Base-by-base conservation (phyloP, 805 yeast genomes). In the Pichia eremophila region DNA sequence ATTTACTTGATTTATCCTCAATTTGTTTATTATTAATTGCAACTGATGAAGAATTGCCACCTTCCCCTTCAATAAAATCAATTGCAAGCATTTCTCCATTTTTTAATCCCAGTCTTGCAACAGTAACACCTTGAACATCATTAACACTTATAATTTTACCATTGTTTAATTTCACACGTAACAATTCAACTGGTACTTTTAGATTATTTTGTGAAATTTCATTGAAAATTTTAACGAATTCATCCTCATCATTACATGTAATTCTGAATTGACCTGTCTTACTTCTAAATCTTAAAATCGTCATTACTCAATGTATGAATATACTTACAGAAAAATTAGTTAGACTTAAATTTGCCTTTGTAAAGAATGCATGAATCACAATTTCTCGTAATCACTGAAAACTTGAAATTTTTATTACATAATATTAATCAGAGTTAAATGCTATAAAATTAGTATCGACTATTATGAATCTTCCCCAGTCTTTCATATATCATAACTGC, bases 231-330 rank as follows among this genome's bases (percentile, higher is more conserved):
- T 34, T 41, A 6, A n/a, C 22, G 15, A 39, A 25, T 27, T 28
- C 28, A 25, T 27, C 28, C n/a, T 27, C 12, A 7, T 27, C 17
- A 39, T 39, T 25, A 39, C 41, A 39, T 27, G 41, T 15, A 27
- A 85, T 73, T 47, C 98, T 75, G 60, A 78, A 78, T 77, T 79
- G 83, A 11, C 98, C 98, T 54, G 85, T 84, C 57, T 78, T 86
- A 31, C 91, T 73, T 59, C 96, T 75, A 65, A 91, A 86, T 58
- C 99, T 71, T 34, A 34, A 34, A 15, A 34, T 34, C 8, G 17
- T 34, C 17, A 29, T 29, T 29, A 12, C 32, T 29, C 25, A 22
- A 22, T 22, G 25, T 22, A 22, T 22, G 25, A 22, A 22, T 22
- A 4, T 22, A 22, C 6, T 22, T 22, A 22, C 4, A 22, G 25